A percentile compares a stretch with the other conserved stretches of the same genome.
These are phyloP conservation scores for Castanea crenata DNA, from an alignment of 306 rosid species.

Conservation along the genomic window DNA sequence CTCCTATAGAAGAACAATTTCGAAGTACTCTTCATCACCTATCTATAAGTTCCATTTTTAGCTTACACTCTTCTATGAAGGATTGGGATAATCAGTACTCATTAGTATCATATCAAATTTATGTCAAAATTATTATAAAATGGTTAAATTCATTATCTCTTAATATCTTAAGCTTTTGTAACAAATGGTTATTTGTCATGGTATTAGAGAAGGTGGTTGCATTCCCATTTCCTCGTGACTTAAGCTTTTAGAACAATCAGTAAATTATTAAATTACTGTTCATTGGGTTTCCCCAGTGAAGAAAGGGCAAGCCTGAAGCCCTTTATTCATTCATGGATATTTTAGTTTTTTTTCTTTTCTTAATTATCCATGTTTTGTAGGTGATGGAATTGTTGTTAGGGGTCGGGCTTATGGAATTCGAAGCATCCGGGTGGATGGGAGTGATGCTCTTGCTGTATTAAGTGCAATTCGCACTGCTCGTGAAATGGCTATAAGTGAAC, in stretches of 20 bases:
- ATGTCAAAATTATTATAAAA: no score
- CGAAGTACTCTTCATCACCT: constrained; percentile 38
- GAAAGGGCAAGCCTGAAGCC: no score
- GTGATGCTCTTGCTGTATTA: constrained; percentile 72
- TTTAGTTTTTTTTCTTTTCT: background rate
- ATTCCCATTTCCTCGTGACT: no score
- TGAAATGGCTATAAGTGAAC: constrained; percentile 52
- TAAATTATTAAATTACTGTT: no score
- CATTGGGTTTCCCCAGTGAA: no score
- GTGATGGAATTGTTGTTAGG: constrained; percentile 75
- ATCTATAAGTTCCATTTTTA: background rate
- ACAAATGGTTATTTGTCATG: no score
- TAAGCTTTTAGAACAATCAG: no score
- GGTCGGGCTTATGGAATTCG: constrained; percentile 67
- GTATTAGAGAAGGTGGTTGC: no score
- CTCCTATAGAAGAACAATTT: constrained; percentile 54
- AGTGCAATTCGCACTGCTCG: constrained; percentile 59
- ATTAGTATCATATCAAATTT: background rate
- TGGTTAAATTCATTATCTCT: no score
- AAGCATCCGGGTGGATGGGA: constrained; percentile 72
- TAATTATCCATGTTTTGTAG: constrained; percentile 30
- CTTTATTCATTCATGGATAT: background rate
- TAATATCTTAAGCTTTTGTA: no score
- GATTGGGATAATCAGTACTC: no score
- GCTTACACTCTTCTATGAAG: background rate